Evolutionary conservation across 2,329 filamentous ascomycete genomes (phyloP), one percentile per base, ranked within the genome.

Genomic region (Claviceps digitariae): DNA sequence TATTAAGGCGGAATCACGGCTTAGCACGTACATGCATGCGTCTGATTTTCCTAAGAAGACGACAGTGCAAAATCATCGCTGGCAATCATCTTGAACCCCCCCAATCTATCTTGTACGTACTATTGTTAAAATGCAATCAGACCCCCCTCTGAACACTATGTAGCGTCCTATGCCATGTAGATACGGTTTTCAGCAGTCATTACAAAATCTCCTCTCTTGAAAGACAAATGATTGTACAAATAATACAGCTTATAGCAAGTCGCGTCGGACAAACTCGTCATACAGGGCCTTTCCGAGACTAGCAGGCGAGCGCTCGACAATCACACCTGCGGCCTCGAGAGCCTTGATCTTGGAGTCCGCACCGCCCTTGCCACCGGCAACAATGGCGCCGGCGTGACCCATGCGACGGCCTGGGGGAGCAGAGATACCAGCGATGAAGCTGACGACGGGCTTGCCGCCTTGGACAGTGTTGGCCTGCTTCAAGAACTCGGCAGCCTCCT

Each of bases 331-430:
- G 59, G 81, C 79, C 78, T 97, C 87, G 56, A 98, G 84, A 57
- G 93, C 93, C 65, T 84, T 79, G 74, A 98, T 98, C 86, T 98
- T 98, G 69, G 89, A 94, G 75, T 97, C 90, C 60, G 93, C 93
- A 69, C 90, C 93, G 67, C 93, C 93, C 83, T 96, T 97, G 65
- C 93, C 93, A 64, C 93, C 93, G 62, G 87, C 89, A 60, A 98
- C 91, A 69, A 98, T 98, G 67, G 93, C 93, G 73, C 93, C 93
- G 62, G 93, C 93, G 79, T 98, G 93, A 63, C 93, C 93, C 93
- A 97, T 98, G 72, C 93, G 85, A 70, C 93, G 84, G 67, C 93
- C 93, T 36, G 93, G 90, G 54, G 93, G 93, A 60, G 93, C 93
- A 62, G 88, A 95, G 75, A 98, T 97, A 76, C 93, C 93, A 60